Conservation (phyloP, 495 filamentous ascomycete species). For the Lichenothelia convexa region DNA sequence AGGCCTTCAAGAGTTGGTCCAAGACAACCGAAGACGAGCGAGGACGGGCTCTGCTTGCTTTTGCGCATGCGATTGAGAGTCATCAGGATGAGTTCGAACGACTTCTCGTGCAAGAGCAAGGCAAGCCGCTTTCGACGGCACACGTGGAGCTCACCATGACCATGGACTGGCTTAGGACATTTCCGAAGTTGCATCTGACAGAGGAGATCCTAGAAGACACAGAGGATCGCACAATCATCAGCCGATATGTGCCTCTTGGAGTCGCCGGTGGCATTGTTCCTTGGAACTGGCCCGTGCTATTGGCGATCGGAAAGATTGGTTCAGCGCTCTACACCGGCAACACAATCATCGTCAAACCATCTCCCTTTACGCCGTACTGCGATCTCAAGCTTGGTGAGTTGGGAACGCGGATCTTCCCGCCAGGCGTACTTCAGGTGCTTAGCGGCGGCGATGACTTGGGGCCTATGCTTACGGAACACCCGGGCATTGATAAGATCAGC, state of each 20-base stretch:
- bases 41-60: constrained; percentile 1
- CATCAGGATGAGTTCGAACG: constrained; percentile 2
- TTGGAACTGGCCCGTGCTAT: constrained; percentile 21
- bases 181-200: constrained; percentile 3
- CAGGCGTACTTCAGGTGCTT: constrained; percentile 41
- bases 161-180: constrained; percentile 4
- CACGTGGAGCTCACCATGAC: constrained; percentile 5
- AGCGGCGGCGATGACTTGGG: constrained; percentile 43
- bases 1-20: constrained; percentile 2
- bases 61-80: constrained; percentile 4
- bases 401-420: constrained; percentile 32
- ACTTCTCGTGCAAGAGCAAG: constrained; percentile 4
- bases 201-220: constrained; percentile 4
- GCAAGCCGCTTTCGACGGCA: constrained; percentile 4
- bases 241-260: constrained; percentile 32
- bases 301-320: constrained; percentile 13
- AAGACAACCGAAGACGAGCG: constrained; percentile 4
- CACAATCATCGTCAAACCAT: constrained; percentile 36
- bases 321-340: constrained; percentile 36
- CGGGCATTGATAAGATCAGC: constrained; percentile 38
- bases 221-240: constrained; percentile 11
- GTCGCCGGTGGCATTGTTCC: constrained; percentile 33
- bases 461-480: constrained; percentile 33
- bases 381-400: constrained; percentile 40
- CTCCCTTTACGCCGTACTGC: constrained; percentile 45